These are phyloP conservation scores for Daldinia sp. DNA, from an alignment of 2,329 filamentous ascomycete species.

Conservation along the genomic window DNA sequence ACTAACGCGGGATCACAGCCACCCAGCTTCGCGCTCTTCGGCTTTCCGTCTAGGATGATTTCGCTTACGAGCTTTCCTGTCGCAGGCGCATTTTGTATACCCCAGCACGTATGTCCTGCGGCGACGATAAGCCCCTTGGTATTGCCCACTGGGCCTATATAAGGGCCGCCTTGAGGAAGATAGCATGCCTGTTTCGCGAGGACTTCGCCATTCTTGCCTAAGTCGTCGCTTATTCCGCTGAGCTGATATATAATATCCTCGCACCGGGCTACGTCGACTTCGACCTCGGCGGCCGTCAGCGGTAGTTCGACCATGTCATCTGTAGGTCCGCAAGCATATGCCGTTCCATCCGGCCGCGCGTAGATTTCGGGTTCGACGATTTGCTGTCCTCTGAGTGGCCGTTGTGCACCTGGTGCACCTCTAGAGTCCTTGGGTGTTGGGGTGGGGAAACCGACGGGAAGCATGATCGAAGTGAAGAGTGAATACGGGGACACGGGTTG, in stretches of 20 bases:
- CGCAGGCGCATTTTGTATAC: slow-evolving; percentile 80
- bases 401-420: slow-evolving; percentile 9
- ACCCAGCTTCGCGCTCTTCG: slow-evolving; percentile 64
- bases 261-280: slow-evolving; percentile 70
- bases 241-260: slow-evolving; percentile 75
- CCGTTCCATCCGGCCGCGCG: slow-evolving; percentile 75
- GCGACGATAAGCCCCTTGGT: slow-evolving; percentile 72
- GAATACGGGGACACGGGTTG: slow-evolving; percentile 63
- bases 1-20: slow-evolving; percentile 63
- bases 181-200: slow-evolving; percentile 77
- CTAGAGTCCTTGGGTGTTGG: slow-evolving; percentile 40
- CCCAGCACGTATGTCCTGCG: slow-evolving; percentile 82
- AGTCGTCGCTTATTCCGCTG: slow-evolving; percentile 58
- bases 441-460: slow-evolving; percentile 62
- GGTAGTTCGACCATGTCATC: slow-evolving; percentile 71
- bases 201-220: slow-evolving; percentile 65
- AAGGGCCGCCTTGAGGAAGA: slow-evolving; percentile 73
- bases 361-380: slow-evolving; percentile 78
- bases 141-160: slow-evolving; percentile 71
- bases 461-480: slow-evolving; percentile 75
- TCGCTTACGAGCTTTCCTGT: slow-evolving; percentile 74
- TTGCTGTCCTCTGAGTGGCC: slow-evolving; percentile 43
- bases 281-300: slow-evolving; percentile 66
- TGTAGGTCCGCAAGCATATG: slow-evolving; percentile 77
- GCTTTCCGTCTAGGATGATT: slow-evolving; percentile 67